A percentile compares a stretch with the other conserved stretches of the same genome.
phyloP scores from a whole-genome alignment of 148 eudicot genomes.

The Camellia sinensis region DNA sequence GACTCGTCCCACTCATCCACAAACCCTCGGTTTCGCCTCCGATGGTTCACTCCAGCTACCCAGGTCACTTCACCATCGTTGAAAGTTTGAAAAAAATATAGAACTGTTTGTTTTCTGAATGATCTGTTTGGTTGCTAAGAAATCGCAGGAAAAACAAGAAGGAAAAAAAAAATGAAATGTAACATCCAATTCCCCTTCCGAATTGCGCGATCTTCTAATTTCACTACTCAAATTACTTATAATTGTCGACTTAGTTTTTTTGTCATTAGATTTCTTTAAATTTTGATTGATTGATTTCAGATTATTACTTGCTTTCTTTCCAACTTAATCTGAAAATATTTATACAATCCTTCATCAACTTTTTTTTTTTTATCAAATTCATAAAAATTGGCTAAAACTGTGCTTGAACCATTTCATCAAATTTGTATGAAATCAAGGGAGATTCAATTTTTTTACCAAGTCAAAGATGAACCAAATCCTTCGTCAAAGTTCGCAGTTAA shows the following conservation, averaged over 20 bases:
- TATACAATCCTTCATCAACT: not conserved
- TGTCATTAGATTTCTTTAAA: not conserved
- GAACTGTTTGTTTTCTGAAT: not conserved
- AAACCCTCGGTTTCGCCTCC: slow-evolving; percentile 55
- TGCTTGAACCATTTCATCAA: too few species aligned
- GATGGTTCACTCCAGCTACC: slow-evolving; percentile 79
- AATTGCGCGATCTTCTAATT: not conserved
- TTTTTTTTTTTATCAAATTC: too few species aligned
- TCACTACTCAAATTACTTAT: too few species aligned
- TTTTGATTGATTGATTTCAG: not conserved
- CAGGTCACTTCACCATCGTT: slow-evolving; percentile 39
- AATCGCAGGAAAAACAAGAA: not conserved
- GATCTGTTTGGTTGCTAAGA: not conserved
- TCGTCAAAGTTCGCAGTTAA: too few species aligned
- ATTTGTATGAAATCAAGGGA: too few species aligned
- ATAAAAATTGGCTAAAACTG: too few species aligned
- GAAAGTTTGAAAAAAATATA: too few species aligned
- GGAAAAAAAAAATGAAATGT: not conserved
- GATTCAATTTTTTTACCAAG: too few species aligned
- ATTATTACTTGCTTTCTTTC: not conserved
- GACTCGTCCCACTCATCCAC: slow-evolving; percentile 8
- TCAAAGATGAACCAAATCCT: too few species aligned
- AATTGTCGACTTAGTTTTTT: too few species aligned
- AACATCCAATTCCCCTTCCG: not conserved
- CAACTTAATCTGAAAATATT: not conserved